phyloP scores from a whole-genome alignment of 2,329 filamentous ascomycete genomes.

The Chaetomiaceae sp. region DNA sequence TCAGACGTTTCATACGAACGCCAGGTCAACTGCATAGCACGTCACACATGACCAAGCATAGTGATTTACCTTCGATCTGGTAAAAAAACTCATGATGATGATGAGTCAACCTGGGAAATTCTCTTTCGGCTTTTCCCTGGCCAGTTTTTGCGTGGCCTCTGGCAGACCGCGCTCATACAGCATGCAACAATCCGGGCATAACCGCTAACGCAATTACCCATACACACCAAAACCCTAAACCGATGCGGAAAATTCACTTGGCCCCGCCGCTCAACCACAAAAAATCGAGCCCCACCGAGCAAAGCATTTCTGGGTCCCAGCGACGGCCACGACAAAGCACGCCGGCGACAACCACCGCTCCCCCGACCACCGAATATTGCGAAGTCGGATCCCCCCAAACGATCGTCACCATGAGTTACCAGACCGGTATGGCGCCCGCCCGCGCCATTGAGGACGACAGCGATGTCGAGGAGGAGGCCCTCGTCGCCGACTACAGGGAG shows the following conservation, averaged over 20 bases:
- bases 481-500: constrained; percentile 93
- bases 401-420: constrained; percentile 53
- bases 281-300: constrained; percentile 28
- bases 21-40: too few relatives aligned
- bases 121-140: too few relatives aligned
- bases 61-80: too few relatives aligned
- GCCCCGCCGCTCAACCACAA: constrained; percentile 24
- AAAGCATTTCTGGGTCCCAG: constrained; percentile 28
- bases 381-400: neutral
- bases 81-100: too few relatives aligned
- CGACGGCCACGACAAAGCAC: constrained; percentile 28
- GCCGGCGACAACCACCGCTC: constrained; percentile 8
- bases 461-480: constrained; percentile 91
- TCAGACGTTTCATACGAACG: too few relatives aligned
- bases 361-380: constrained; percentile 1
- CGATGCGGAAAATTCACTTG: constrained; percentile 19
- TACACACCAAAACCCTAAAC: constrained; percentile 27
- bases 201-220: constrained; percentile 5
- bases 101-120: too few relatives aligned
- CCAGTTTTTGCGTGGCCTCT: too few relatives aligned
- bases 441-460: constrained; percentile 72
- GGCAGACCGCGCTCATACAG: too few relatives aligned
- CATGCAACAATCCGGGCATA: too few relatives aligned
- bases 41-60: too few relatives aligned
- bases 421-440: constrained; percentile 57